A percentile compares a stretch with the other conserved stretches of the same genome.
These are phyloP conservation scores for Xerocomellus intermedius DNA, from an alignment of 768 basidiomycete species.

Conservation along the genomic window DNA sequence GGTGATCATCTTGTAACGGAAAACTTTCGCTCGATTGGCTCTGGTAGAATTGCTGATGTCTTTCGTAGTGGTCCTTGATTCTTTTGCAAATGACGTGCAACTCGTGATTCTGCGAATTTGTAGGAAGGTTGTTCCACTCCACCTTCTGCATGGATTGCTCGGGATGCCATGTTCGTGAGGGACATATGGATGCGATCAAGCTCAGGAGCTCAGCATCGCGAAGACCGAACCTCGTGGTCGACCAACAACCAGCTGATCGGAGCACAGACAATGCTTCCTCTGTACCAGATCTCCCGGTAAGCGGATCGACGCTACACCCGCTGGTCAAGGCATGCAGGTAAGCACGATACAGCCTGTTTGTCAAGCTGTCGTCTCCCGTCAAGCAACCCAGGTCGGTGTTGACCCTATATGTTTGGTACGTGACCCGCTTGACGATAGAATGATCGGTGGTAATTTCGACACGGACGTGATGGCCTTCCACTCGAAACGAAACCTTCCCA, in stretches of 20 bases:
- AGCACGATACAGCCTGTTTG: slow-evolving; percentile 34
- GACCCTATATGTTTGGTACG: slow-evolving; percentile 30
- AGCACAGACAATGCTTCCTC: slow-evolving; percentile 23
- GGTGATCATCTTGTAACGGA: neutral
- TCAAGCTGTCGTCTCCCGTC: slow-evolving; percentile 23
- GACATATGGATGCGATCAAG: slow-evolving; percentile 23
- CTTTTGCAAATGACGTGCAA: slow-evolving; percentile 22
- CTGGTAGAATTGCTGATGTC: slow-evolving; percentile 9
- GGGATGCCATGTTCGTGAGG: slow-evolving; percentile 39
- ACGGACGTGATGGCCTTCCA: slow-evolving; percentile 13
- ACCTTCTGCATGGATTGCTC: slow-evolving; percentile 41
- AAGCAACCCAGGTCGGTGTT: slow-evolving; percentile 32
- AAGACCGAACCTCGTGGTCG: slow-evolving; percentile 36
- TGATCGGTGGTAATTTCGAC: slow-evolving; percentile 8
- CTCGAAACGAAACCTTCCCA: slow-evolving; percentile 22
- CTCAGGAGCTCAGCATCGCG: slow-evolving; percentile 31
- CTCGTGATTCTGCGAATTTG: slow-evolving; percentile 32
- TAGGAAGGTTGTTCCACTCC: slow-evolving; percentile 23
- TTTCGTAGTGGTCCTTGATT: slow-evolving; percentile 30
- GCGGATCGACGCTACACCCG: slow-evolving; percentile 40
- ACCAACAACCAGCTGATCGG: slow-evolving; percentile 34
- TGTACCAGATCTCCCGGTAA: slow-evolving; percentile 38
- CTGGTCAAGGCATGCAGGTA: slow-evolving; percentile 47
- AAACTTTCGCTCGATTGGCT: neutral
- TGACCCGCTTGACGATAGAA: neutral